These are phyloP conservation scores for bread wheat (Triticum aestivum) DNA, from an alignment of 176 grass and related monocot genomes.

Conservation along the genomic window DNA sequence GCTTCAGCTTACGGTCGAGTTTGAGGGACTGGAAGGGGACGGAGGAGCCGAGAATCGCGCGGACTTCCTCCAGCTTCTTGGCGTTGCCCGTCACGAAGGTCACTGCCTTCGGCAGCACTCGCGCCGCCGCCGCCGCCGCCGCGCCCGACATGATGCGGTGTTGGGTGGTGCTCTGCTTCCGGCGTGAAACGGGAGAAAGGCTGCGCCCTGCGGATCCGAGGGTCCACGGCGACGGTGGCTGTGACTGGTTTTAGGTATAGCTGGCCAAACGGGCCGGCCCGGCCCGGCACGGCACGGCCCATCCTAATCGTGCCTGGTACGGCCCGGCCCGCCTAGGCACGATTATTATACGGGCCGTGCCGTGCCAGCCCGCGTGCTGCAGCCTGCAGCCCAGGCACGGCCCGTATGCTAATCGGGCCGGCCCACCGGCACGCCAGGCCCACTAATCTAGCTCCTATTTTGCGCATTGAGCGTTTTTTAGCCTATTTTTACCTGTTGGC, in stretches of 20 bases:
- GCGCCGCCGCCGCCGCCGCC: conserved; percentile 40
- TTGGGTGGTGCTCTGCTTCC: background rate
- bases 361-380: too few species aligned
- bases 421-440: too few species aligned
- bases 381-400: too few species aligned
- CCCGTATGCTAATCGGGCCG: too few species aligned
- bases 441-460: too few species aligned
- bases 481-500: too few species aligned
- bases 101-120: conserved; percentile 73
- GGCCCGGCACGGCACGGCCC: too few species aligned
- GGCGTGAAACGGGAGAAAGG: background rate
- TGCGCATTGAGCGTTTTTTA: too few species aligned
- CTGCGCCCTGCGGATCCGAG: background rate
- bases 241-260: background rate
- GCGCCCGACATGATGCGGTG: conserved; percentile 35
- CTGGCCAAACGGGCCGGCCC: too few species aligned
- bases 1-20: conserved; percentile 61
- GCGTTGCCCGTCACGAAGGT: conserved; percentile 96
- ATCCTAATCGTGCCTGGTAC: too few species aligned
- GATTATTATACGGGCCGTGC: too few species aligned
- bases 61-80: conserved; percentile 97
- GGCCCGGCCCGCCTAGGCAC: too few species aligned
- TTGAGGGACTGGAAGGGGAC: conserved; percentile 94
- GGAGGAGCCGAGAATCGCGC: conserved; percentile 78
- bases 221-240: background rate